A percentile compares a stretch with the other conserved stretches of the same genome.
Conservation (phyloP, 805 yeast species). For the Metschnikowia koreensis region DNA sequence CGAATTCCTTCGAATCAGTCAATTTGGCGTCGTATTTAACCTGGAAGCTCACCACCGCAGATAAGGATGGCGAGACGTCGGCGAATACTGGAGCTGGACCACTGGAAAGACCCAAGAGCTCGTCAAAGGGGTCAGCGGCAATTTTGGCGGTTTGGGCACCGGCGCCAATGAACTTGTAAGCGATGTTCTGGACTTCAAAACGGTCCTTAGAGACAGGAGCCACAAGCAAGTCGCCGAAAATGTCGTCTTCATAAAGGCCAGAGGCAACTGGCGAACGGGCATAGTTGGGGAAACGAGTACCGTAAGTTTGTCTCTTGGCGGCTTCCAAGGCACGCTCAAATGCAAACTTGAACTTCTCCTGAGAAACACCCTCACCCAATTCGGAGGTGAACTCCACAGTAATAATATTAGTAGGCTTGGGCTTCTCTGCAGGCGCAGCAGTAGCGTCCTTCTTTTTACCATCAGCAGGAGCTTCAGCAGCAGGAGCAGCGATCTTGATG, state of each 20-base stretch:
- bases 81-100: slow-evolving; percentile 4
- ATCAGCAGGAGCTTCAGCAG: slow-evolving; percentile 21
- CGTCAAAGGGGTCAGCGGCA: slow-evolving; percentile 28
- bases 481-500: slow-evolving; percentile 43
- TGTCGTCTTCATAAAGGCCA: slow-evolving; percentile 21
- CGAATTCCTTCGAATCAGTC: slow-evolving; percentile 37
- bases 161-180: slow-evolving; percentile 25
- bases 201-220: slow-evolving; percentile 36
- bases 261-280: slow-evolving; percentile 31
- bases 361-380: slow-evolving; percentile 26
- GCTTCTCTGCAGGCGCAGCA: slow-evolving; percentile 19
- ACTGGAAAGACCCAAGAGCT: slow-evolving; percentile 28
- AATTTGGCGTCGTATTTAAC: slow-evolving; percentile 32
- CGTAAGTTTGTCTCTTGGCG: slow-evolving; percentile 33
- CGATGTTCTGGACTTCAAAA: slow-evolving; percentile 32
- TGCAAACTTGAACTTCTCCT: slow-evolving; percentile 28
- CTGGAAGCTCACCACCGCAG: slow-evolving; percentile 33
- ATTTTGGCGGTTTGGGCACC: slow-evolving; percentile 4
- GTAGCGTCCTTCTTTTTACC: slow-evolving; percentile 8
- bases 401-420: slow-evolving; percentile 32
- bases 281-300: slow-evolving; percentile 36
- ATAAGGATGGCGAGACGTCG: slow-evolving; percentile 8
- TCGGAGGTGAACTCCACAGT: slow-evolving; percentile 26
- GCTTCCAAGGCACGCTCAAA: slow-evolving; percentile 30
- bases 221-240: slow-evolving; percentile 39